Conservation (phyloP, 331 rosid genomes). For the Pyracantha coccinea region DNA sequence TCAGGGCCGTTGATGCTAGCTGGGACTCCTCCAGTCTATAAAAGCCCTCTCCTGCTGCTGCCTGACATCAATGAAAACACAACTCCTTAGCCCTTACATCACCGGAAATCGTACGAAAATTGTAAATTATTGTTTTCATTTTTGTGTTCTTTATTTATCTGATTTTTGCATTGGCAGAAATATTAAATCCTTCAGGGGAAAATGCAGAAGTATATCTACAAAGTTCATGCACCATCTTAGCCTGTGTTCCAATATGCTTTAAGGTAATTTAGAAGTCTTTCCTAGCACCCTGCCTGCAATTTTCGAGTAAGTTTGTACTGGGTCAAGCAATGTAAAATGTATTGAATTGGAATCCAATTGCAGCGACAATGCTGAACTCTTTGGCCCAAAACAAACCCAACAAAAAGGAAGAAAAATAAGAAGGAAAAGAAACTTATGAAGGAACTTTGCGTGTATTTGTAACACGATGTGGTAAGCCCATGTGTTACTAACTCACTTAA, state of each 20-base stretch:
- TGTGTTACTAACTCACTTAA: neutral
- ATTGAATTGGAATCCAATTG: neutral
- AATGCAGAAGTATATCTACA: neutral
- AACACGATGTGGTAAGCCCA: neutral
- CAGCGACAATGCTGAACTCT: neutral
- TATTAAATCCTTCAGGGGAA: neutral
- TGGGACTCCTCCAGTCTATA: constrained; percentile 88
- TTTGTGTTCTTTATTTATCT: neutral
- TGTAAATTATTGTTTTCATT: constrained; percentile 8
- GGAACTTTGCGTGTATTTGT: neutral
- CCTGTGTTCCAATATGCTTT: neutral
- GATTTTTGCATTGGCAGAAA: neutral
- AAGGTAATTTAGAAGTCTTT: neutral
- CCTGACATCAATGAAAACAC: constrained; percentile 13
- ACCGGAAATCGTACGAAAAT: neutral
- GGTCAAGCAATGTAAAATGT: neutral
- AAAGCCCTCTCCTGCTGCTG: neutral
- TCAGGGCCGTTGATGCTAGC: constrained; percentile 89
- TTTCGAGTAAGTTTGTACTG: neutral
- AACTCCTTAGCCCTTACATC: neutral
- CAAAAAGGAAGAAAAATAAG: neutral
- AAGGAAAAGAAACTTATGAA: neutral
- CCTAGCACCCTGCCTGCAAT: neutral
- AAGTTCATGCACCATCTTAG: neutral
- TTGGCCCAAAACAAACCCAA: neutral